Evolutionary conservation across 2,329 filamentous ascomycete species (phyloP), one percentile per base, ranked within the genome.

Genomic region (Calonectria montana): DNA sequence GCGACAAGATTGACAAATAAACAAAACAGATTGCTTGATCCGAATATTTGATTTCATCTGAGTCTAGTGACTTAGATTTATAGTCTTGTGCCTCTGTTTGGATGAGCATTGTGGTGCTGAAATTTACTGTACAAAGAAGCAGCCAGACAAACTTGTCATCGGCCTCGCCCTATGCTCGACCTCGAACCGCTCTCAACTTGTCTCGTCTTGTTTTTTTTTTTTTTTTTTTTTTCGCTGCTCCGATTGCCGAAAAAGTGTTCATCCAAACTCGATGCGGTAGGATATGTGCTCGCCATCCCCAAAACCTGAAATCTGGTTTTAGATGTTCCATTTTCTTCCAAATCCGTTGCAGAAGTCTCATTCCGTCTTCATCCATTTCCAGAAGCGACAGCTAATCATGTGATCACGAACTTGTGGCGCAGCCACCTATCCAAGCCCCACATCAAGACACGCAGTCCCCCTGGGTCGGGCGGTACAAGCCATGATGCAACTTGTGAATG

Each of bases 361-460:
- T 27, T 27, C 9, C 31, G 29, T 15, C 53, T 62, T 41, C 37
- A 23, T 45, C 57, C 12, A 62, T 41, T n/a, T 62, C 39, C 39
- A 29, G 47, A 62, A 23, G 45, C 35, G 31, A 65, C 21, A 63
- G 53, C 35, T 41, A 68, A 68, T 68, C 65, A 68, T 68, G 65
- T 68, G 65, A 68, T 68, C 35, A 23, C 43, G 18, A 10, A 50
- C 55, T 27, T 47, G 47, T 37, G 43, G 69, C 69, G 47, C 64
- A 67, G 75, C 76, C 77, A 77, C 76, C 70, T 6, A 43, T 39
- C 41, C 35, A 35, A 45, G 75, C 76, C 74, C 75, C 77, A 79
- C 76, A 73, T 50, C 70, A 47, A 53, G 47, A 68, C 65, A 72
- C 74, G 63, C 69, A 77, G 75, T 72, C 69, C 77, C 74, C 77